Conservation (phyloP, 176 grass and related monocot species). For the Aegilops speltoides region DNA sequence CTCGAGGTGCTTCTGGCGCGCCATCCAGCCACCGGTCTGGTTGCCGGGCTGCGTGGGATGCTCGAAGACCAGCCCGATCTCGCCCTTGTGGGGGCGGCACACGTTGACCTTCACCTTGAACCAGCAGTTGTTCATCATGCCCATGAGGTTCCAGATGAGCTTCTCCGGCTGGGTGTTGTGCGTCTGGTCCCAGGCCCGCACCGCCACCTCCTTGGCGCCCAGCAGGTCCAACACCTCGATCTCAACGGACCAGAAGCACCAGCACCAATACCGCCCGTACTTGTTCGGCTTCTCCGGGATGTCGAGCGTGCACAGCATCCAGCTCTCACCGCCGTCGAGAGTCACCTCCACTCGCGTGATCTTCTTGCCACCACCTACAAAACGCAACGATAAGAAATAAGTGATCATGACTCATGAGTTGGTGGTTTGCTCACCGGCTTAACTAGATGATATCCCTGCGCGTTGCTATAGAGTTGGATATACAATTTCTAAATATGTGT, state of each 20-base stretch:
- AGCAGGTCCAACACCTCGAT: slow-evolving; percentile 82
- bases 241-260: slow-evolving; percentile 97
- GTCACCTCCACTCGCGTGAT: slow-evolving; percentile 92
- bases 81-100: slow-evolving; percentile 75
- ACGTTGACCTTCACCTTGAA: slow-evolving; percentile 90
- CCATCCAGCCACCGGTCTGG: slow-evolving; percentile 87
- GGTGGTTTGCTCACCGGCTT: too few relatives aligned
- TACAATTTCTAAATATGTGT: too few relatives aligned
- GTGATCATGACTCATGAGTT: too few relatives aligned
- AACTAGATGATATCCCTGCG: too few relatives aligned
- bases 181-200: slow-evolving; percentile 83
- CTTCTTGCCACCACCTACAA: slow-evolving; percentile 75
- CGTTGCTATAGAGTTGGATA: too few relatives aligned
- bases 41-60: slow-evolving; percentile 89
- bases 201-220: slow-evolving; percentile 84
- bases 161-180: slow-evolving; percentile 93
- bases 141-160: slow-evolving; percentile 98
- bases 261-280: slow-evolving; percentile 96
- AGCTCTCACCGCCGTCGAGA: slow-evolving; percentile 85
- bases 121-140: slow-evolving; percentile 99
- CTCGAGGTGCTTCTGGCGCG: slow-evolving; percentile 79
- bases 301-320: slow-evolving; percentile 68
- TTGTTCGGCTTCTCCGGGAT: slow-evolving; percentile 84
- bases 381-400: background rate
- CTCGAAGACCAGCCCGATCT: slow-evolving; percentile 90